These are phyloP conservation scores for Kuraishia piskuri DNA, from an alignment of 805 yeast species.

Conservation along the genomic window DNA sequence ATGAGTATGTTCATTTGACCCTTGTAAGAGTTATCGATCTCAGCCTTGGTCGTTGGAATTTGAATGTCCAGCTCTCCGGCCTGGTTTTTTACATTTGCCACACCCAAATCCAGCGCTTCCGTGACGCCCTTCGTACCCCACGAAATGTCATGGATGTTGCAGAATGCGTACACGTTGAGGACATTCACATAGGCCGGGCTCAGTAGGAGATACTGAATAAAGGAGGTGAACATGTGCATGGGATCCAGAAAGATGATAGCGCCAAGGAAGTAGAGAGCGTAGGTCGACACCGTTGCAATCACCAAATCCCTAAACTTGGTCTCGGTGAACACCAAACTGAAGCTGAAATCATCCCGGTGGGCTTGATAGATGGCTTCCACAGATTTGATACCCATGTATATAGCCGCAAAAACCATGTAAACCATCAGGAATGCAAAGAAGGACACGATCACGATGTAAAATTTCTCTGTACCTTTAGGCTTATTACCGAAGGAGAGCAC, in stretches of 20 bases:
- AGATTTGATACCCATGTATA: conserved; percentile 64
- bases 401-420: conserved; percentile 82
- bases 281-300: conserved; percentile 81
- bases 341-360: conserved; percentile 30
- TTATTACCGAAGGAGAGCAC: conserved; percentile 89
- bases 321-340: conserved; percentile 46
- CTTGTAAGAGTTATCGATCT: conserved; percentile 68
- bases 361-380: conserved; percentile 31
- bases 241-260: conserved; percentile 84
- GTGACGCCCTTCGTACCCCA: conserved; percentile 96
- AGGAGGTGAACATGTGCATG: conserved; percentile 85
- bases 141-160: conserved; percentile 91
- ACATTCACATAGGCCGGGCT: conserved; percentile 90
- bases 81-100: conserved; percentile 57
- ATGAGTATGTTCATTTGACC: conserved; percentile 54
- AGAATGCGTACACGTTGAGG: conserved; percentile 87
- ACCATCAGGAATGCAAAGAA: conserved; percentile 86
- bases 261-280: conserved; percentile 68
- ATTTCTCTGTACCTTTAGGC: conserved; percentile 80
- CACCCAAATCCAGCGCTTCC: conserved; percentile 68
- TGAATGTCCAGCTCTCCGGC: conserved; percentile 62
- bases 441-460: conserved; percentile 65
- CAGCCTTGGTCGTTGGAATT: conserved; percentile 67
- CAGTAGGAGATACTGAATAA: conserved; percentile 71
- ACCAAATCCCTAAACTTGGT: conserved; percentile 77